Evolutionary conservation across 2,329 filamentous ascomycete species (phyloP), one percentile per base, ranked within the genome.

Genomic region (Alternaria sp.): DNA sequence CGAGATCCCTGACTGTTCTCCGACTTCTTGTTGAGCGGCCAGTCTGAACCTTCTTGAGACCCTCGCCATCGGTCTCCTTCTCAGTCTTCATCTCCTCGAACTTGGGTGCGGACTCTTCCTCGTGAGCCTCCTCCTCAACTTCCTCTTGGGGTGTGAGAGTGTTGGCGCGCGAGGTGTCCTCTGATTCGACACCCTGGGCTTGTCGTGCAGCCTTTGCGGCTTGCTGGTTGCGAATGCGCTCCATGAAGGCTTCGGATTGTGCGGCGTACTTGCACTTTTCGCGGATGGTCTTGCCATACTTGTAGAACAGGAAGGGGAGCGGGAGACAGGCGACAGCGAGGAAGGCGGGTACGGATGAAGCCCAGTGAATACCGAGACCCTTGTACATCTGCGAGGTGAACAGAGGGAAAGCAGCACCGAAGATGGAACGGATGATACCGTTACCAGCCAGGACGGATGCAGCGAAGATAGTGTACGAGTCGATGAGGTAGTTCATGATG

Each of bases 371-470:
- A 51, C 91, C 79, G 5, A 81, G 66, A 26, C 68, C 57, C 11
- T 64, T 64, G 70, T 85, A 85, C 83, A 85, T 92, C 72, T 92
- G 89, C 2, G 83, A 86, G 0, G 91, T 88, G 77, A 96, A 96
- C 2, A 96, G 85, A 1, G 93, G 93, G 83, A 96, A 96, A 1
- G 86, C 89, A 3, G 92, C 91, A 67, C 91, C 93, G 66, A 90
- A 91, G 9, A 93, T 83, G 0, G 91, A 94, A 69, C 93, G 89
- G 40, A 96, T 81, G 74, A 96, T 91, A 0, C 92, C 91, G 80
- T 94, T 93, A 51, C 90, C 91, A 3, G 92, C 91, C 9, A 94
- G 82, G 0, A 90, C 91, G 0, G 89, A 92, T 0, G 91, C 91
- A 1, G 92, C 91, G 66, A 90, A 95, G 70, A 94, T 90, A 55